Conservation (phyloP, 2,329 filamentous ascomycete species). For the Rasamsonia emersonii region DNA sequence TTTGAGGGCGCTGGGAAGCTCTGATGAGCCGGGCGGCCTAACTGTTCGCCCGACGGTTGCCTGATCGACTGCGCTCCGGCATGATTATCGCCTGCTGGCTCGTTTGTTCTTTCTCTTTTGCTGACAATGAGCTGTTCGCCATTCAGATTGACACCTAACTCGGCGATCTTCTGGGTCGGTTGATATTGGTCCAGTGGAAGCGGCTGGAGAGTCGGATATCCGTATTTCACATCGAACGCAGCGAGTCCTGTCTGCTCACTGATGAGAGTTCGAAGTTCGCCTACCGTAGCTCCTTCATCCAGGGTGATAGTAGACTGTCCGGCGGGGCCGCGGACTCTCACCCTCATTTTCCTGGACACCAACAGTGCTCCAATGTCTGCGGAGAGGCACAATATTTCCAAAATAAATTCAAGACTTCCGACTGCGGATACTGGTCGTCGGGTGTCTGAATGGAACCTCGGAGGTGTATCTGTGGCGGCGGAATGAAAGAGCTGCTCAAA, state of each 20-base stretch:
- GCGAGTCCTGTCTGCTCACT: conserved; percentile 55
- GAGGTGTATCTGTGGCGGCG: too few species aligned
- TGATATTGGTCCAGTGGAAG: conserved; percentile 53
- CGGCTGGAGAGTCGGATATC: conserved; percentile 63
- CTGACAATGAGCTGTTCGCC: conserved; percentile 62
- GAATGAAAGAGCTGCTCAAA: too few species aligned
- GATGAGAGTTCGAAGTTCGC: conserved; percentile 33
- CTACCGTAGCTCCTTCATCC: conserved; percentile 51
- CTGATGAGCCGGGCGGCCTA: conserved; percentile 4
- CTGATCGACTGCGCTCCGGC: neutral
- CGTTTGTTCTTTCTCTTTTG: conserved; percentile 28
- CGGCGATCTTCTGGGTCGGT: conserved; percentile 40
- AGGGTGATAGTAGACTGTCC: conserved; percentile 65
- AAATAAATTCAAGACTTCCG: too few species aligned
- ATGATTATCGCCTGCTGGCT: conserved; percentile 7
- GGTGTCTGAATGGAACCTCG: too few species aligned
- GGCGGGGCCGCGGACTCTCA: conserved; percentile 65
- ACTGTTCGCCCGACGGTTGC: conserved; percentile 3
- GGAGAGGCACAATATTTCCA: too few species aligned
- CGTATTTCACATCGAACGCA: conserved; percentile 70
- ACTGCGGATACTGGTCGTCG: too few species aligned
- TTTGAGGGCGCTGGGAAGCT: conserved; percentile 6
- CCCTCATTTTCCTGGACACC: conserved; percentile 55
- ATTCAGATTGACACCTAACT: conserved; percentile 54
- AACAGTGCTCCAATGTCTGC: too few species aligned